Evolutionary conservation across 2,329 filamentous ascomycete species (phyloP), one percentile per base, ranked within the genome.

Genomic region (Fusarium sublunatum): DNA sequence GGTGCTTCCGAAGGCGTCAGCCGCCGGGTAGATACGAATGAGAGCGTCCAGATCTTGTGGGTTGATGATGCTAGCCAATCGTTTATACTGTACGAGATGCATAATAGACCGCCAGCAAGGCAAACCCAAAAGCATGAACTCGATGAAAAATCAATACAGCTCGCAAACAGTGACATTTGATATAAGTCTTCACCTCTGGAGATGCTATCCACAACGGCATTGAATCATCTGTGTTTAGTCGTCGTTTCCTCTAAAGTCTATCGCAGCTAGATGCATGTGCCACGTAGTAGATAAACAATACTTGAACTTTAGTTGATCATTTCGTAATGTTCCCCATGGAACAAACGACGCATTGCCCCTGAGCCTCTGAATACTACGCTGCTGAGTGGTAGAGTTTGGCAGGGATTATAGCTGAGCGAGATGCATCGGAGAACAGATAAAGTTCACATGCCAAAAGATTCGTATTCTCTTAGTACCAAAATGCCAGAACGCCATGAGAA

Each of bases 21-120:
- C n/a, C 24, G 26, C 15, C 10, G 12, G 8, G 24, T 34, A 39
- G 24, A 64, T 64, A 64, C 60, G 60, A 64, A 40, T 38, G 15
- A 59, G 43, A 64, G 42, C 43, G 35, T 43, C 39, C 28, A 22
- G n/a, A 51, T 51, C 39, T 45, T 47, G 57, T 36, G 38, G 32
- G 28, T 42, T 38, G 29, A 38, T n/a, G 34, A 34, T 42, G 35
- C 34, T 61, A 55, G 49, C 32, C 26, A 35, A 11, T 11, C 12
- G 28, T 29, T 58, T 28, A 55, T 55, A 55, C 48, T 28, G 48
- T 55, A 55, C 48, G 55, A 48, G 54, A 28, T 36, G 28, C 22
- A 26, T 19, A 5, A 28, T 41, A 35, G 32, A 36, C 25, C 19
- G 12, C 10, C 26, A 10, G n/a, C 13, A 39, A 34, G 7, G 26